Evolutionary conservation across 768 basidiomycete genomes (phyloP).

Genomic region (Serendipita vermifera): DNA sequence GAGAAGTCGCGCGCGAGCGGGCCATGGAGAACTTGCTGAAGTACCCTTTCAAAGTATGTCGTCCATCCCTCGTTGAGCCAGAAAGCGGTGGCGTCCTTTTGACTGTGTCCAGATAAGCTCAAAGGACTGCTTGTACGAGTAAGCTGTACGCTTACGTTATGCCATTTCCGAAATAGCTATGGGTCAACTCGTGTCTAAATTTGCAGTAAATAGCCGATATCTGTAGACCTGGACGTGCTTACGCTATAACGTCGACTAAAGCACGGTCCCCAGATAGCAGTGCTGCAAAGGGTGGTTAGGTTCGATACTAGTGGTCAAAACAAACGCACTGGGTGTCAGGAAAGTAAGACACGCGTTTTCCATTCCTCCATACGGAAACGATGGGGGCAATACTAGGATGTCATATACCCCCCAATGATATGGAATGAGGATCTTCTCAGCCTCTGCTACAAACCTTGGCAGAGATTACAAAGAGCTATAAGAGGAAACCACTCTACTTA

Average conservation of each 20-base stretch:
- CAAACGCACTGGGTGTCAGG: constrained; percentile 61
- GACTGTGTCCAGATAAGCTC: constrained; percentile 25
- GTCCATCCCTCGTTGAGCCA: constrained; percentile 91
- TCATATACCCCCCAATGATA: constrained; percentile 87
- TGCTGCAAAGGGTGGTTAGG: constrained; percentile 29
- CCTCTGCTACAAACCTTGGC: constrained; percentile 56
- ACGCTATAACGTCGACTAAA: constrained; percentile 74
- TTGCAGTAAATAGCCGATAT: background rate
- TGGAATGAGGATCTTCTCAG: constrained; percentile 58
- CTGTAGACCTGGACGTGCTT: constrained; percentile 16
- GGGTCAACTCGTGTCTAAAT: constrained; percentile 57
- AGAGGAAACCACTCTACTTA: constrained; percentile 21
- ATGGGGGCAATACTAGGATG: constrained; percentile 73
- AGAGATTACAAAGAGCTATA: background rate
- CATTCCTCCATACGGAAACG: constrained; percentile 91
- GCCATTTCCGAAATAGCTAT: constrained; percentile 91
- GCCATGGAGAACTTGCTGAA: constrained; percentile 55
- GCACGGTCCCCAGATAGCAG: constrained; percentile 77
- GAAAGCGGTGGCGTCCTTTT: constrained; percentile 64
- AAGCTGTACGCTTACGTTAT: constrained; percentile 43
- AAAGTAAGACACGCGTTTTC: constrained; percentile 68
- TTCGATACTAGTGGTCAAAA: constrained; percentile 6
- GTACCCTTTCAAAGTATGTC: constrained; percentile 77
- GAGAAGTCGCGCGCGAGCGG: constrained; percentile 69
- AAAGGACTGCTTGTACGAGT: background rate